Evolutionary conservation across 1,139 yeast species (phyloP), one percentile per base, ranked within the genome.

Genomic region (Suhomyces kunorum): DNA sequence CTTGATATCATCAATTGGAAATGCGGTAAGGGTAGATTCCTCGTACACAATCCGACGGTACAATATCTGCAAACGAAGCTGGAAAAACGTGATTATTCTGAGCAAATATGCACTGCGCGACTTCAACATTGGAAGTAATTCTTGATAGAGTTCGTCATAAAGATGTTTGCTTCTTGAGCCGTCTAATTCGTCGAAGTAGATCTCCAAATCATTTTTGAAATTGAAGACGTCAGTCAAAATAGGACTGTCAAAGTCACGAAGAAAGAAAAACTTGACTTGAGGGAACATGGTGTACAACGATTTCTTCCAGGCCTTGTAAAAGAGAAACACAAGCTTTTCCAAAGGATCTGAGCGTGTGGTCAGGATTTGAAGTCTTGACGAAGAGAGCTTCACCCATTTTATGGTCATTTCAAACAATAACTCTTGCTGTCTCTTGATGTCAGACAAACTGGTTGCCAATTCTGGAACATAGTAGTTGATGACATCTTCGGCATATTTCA

Each of bases 191-290:
- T 48, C 46, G 29, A 44, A 43, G 43, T 53, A 63, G n/a, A 66
- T 57, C 22, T 59, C 61, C n/a, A 45, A 46, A 38, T 66, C 70
- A 28, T 58, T 48, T 18, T 53, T 49, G 27, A 49, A 47, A n/a
- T 49, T 56, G 43, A 60, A 64, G 3, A 69, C 67, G 42, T 70
- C 76, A 38, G 66, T 49, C 67, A 69, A 68, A 39, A 71, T 57
- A 1, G 76, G 75, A 43, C 67, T 58, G 46, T 69, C 76, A 45
- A 71, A 71, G 51, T 71, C 76, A 26, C 75, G 50, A 7, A 71
- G 48, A 39, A 66, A 70, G 48, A 66, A 68, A 45, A 62, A 71
- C 43, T 66, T 69, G 7, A 68, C 63, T 43, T 71, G 77, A 1
- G 77, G 77, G 20, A 63, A 55, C 12, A 70, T 52, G 0, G 73